Conservation (phyloP, 1,139 yeast species). For the Nakaseomyces bracarensis region DNA sequence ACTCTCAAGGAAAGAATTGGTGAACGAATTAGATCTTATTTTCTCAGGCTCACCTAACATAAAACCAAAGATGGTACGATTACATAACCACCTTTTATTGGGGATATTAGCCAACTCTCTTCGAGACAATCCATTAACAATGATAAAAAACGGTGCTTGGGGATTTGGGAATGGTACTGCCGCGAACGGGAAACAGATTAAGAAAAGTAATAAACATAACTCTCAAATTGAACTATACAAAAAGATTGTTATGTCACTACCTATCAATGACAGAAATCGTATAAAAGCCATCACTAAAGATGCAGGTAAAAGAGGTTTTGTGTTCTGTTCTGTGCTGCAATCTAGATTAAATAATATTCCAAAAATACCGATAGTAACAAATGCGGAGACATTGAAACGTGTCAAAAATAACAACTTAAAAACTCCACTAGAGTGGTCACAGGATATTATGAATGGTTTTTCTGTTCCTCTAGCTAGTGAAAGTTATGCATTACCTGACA, state of each 20-base stretch:
- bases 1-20: conserved; percentile 65
- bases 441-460: conserved; percentile 84
- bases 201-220: conserved; percentile 28
- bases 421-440: conserved; percentile 77
- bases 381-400: conserved; percentile 40
- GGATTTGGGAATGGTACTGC: conserved; percentile 27
- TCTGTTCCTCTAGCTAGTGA: conserved; percentile 79
- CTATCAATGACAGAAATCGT: conserved; percentile 76
- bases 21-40: conserved; percentile 24
- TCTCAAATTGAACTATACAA: conserved; percentile 72
- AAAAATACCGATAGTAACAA: conserved; percentile 65
- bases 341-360: conserved; percentile 84
- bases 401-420: conserved; percentile 35
- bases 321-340: conserved; percentile 67
- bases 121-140: conserved; percentile 37
- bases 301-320: conserved; percentile 66
- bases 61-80: conserved; percentile 26
- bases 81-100: conserved; percentile 76
- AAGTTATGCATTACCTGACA: conserved; percentile 74
- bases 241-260: conserved; percentile 78
- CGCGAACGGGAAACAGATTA: conserved; percentile 19
- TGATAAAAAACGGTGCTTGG: conserved; percentile 24
- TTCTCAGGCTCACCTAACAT: conserved; percentile 20
- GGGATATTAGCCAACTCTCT: conserved; percentile 80
- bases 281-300: conserved; percentile 78